Conservation (phyloP, 805 yeast genomes). For the Teunomyces atbi region DNA sequence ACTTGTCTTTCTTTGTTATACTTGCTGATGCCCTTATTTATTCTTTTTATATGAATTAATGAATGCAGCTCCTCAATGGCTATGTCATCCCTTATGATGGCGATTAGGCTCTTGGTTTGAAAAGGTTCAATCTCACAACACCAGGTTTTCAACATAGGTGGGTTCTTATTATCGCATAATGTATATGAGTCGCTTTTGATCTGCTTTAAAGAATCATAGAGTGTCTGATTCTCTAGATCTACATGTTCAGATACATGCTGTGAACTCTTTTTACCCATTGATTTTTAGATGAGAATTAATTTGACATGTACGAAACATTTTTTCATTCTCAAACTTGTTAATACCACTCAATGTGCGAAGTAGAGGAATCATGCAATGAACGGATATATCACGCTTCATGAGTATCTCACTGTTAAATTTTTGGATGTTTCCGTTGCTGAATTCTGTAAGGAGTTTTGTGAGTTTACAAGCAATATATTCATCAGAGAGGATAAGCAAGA, state of each 20-base stretch:
- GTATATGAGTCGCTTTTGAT: constrained; percentile 22
- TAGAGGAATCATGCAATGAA: background rate
- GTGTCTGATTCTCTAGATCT: constrained; percentile 44
- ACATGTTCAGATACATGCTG: constrained; percentile 25
- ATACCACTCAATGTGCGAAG: background rate
- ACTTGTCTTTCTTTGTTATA: background rate
- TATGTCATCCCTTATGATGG: constrained; percentile 25
- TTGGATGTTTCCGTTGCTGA: background rate
- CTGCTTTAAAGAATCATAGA: constrained; percentile 48
- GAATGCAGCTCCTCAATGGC: constrained; percentile 24
- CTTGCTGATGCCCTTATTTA: constrained; percentile 22
- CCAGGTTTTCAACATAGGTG: constrained; percentile 44
- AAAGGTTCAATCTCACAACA: constrained; percentile 43
- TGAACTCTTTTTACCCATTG: background rate
- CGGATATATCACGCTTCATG: background rate
- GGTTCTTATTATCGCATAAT: constrained; percentile 13
- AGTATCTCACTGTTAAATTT: background rate
- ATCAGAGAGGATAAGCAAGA: background rate
- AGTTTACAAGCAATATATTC: background rate
- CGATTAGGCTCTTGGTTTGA: constrained; percentile 26
- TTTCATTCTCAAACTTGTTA: background rate
- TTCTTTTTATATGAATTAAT: constrained; percentile 53
- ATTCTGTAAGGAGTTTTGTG: background rate
- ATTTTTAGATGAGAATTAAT: background rate
- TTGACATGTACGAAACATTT: background rate